Evolutionary conservation across 345 rosid genomes (phyloP).

Genomic region (Firmiana major): DNA sequence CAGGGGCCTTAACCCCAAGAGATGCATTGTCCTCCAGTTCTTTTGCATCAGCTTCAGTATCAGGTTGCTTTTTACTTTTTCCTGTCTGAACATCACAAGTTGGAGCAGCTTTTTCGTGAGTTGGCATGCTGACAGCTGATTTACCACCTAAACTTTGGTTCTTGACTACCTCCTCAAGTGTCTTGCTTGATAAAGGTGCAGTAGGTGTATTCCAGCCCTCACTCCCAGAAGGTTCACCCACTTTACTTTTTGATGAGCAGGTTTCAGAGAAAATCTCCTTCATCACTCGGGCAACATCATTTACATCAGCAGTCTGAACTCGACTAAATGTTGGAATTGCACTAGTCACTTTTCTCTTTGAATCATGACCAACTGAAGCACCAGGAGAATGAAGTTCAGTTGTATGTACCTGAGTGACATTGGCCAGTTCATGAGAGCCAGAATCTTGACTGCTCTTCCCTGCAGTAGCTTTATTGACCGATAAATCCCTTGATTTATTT

Average conservation of each 20-base stretch:
- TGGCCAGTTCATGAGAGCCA: conserved; percentile 27
- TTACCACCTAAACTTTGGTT: conserved; percentile 25
- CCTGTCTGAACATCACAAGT: conserved; percentile 18
- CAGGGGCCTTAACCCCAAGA: conserved; percentile 19
- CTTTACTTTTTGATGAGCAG: conserved; percentile 45
- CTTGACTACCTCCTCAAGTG: conserved; percentile 25
- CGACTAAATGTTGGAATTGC: conserved; percentile 36
- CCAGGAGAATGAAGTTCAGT: conserved; percentile 21
- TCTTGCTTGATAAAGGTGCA: conserved; percentile 25
- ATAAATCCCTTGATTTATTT: conserved; percentile 24
- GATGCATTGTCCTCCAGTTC: conserved; percentile 11
- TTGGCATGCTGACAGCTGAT: conserved; percentile 1
- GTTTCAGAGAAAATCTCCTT: conserved; percentile 68
- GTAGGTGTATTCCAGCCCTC: conserved; percentile 30
- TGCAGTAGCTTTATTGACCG: conserved; percentile 19
- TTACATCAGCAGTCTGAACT: conserved; percentile 54
- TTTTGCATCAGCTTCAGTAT: conserved; percentile 9
- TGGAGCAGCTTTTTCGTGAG: conserved; percentile 24
- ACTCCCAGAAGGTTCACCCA: conserved; percentile 30
- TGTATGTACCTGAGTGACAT: conserved; percentile 27
- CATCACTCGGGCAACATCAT: conserved; percentile 73
- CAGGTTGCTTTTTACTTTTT: conserved; percentile 18
- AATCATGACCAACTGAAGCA: conserved; percentile 29
- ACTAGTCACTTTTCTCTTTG: conserved; percentile 25
- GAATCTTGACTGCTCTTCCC: conserved; percentile 36